Percentiles rank a stretch among this genome's conserved stretches.
Conservation (phyloP, 305 asterid genomes). For the Fraxinus baroniana region DNA sequence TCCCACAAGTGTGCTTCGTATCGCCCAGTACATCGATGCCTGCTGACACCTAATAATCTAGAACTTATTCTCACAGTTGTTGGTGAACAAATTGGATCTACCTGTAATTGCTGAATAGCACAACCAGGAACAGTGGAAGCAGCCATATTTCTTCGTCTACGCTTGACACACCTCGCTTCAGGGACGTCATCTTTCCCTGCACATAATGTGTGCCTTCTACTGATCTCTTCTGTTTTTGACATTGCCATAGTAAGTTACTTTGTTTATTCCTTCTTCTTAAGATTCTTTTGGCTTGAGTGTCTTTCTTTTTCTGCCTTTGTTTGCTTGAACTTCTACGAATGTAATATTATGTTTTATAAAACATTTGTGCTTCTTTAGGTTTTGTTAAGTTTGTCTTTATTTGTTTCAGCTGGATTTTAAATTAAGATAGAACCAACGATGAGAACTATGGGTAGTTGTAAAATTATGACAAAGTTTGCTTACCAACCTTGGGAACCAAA, state of each 20-base stretch:
- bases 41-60: slow-evolving; percentile 68
- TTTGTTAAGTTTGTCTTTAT: slow-evolving; percentile 30
- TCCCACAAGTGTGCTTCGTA: slow-evolving; percentile 87
- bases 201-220: slow-evolving; percentile 12
- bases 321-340: not conserved
- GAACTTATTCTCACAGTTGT: slow-evolving; percentile 73
- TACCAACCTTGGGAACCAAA: not conserved
- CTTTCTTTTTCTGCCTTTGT: not conserved
- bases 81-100: slow-evolving; percentile 27
- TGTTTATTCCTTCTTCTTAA: not conserved
- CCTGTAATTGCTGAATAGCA: slow-evolving; percentile 19
- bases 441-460: slow-evolving; percentile 26
- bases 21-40: slow-evolving; percentile 76
- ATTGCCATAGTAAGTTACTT: slow-evolving; percentile 20
- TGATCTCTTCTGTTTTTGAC: slow-evolving; percentile 42
- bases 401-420: slow-evolving; percentile 22
- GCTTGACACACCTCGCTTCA: slow-evolving; percentile 33
- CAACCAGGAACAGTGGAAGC: not conserved
- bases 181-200: slow-evolving; percentile 27
- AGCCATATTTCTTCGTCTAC: slow-evolving; percentile 44
- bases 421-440: slow-evolving; percentile 37
- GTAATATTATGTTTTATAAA: slow-evolving; percentile 20
- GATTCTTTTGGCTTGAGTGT: not conserved
- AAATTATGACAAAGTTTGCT: not conserved
- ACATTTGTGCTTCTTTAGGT: slow-evolving; percentile 1